Conservation (phyloP, 169 alveolate species). For the Plasmodium vinckei region DNA sequence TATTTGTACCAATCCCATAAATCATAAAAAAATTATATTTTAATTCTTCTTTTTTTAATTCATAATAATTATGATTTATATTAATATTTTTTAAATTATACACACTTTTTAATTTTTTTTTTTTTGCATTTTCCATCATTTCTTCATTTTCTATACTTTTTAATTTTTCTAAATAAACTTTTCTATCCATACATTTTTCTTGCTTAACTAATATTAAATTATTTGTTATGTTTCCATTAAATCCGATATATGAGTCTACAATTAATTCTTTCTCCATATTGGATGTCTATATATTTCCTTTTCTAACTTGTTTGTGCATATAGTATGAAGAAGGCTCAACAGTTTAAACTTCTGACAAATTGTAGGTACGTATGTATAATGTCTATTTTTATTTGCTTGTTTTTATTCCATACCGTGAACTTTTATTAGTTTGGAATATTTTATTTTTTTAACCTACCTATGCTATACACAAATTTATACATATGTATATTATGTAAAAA, state of each 20-base stretch:
- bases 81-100: conserved; percentile 60
- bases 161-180: conserved; percentile 33
- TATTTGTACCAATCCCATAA: conserved; percentile 72
- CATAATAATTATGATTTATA: conserved; percentile 67
- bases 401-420: too few relatives aligned
- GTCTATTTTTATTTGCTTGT: too few relatives aligned
- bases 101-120: conserved; percentile 69
- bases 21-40: conserved; percentile 66
- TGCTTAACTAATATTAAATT: conserved; percentile 44
- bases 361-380: too few relatives aligned
- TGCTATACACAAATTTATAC: too few relatives aligned
- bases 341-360: too few relatives aligned
- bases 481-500: too few relatives aligned
- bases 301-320: too few relatives aligned
- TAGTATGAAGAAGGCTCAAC: too few relatives aligned
- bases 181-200: conserved; percentile 32
- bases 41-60: conserved; percentile 59
- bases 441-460: too few relatives aligned
- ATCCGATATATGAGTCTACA: conserved; percentile 69
- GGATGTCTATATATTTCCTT: neutral
- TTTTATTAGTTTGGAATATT: too few relatives aligned
- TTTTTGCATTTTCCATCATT: conserved; percentile 57
- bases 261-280: conserved; percentile 44
- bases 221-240: conserved; percentile 56
- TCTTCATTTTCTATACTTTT: conserved; percentile 67